phyloP scores from a whole-genome alignment of 2,329 filamentous ascomycete species.

The Epichloe festucae region DNA sequence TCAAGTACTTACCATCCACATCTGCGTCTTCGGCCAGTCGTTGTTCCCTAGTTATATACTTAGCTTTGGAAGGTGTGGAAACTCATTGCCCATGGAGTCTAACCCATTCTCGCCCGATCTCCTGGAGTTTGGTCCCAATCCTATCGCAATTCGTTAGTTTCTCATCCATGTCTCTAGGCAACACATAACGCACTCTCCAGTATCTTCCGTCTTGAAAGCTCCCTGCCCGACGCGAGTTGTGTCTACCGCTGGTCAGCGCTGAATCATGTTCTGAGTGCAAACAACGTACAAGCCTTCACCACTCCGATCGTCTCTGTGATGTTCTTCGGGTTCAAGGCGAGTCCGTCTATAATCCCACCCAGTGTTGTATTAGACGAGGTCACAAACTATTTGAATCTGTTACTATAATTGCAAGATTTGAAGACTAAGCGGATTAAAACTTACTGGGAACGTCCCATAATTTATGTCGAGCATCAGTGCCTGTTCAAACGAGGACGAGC shows the following conservation, averaged over 20 bases:
- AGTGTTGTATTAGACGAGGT: constrained; percentile 16
- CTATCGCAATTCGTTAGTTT: constrained; percentile 13
- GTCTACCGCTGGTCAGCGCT: neutral
- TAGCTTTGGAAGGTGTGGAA: too few species aligned
- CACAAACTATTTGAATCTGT: neutral
- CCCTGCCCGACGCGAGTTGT: constrained; percentile 9
- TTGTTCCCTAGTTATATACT: constrained; percentile 19
- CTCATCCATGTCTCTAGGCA: neutral
- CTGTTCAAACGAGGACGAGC: constrained; percentile 12
- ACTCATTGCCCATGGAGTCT: too few species aligned
- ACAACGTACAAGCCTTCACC: neutral
- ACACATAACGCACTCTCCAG: constrained; percentile 9
- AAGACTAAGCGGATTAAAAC: constrained; percentile 5
- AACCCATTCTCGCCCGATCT: constrained; percentile 29
- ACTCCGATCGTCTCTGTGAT: constrained; percentile 23
- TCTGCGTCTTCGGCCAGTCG: constrained; percentile 46
- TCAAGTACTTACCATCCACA: constrained; percentile 33
- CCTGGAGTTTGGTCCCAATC: constrained; percentile 32
- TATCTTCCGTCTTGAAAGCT: constrained; percentile 9
- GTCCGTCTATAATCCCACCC: constrained; percentile 14
- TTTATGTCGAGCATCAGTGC: constrained; percentile 54
- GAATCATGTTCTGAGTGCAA: too few species aligned
- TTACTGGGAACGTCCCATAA: constrained; percentile 27
- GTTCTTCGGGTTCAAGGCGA: constrained; percentile 35
- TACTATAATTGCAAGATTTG: neutral